Conservation (phyloP, 169 alveolate species). For the Eimeria sp. region DNA sequence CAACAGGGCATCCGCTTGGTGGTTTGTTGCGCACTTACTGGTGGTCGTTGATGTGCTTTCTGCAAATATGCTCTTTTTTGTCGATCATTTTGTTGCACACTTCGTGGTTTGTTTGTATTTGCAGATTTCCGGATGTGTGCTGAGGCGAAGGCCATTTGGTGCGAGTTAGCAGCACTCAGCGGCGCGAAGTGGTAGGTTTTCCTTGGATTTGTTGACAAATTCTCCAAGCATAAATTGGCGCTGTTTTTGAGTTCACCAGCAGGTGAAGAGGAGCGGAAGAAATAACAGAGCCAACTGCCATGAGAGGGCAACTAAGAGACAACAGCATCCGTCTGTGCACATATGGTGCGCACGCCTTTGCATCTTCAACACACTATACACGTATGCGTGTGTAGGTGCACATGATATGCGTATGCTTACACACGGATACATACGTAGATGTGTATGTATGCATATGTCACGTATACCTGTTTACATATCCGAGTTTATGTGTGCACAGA, state of each 20-base stretch:
- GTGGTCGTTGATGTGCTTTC: too few relatives aligned
- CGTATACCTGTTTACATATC: neutral
- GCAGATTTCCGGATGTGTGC: constrained; percentile 19
- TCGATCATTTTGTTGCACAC: neutral
- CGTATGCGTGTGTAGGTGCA: neutral
- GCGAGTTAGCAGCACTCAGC: neutral
- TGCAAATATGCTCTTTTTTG: neutral
- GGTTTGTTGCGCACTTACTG: neutral
- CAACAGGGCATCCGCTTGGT: neutral
- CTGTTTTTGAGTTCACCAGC: neutral
- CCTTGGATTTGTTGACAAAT: neutral
- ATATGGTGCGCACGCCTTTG: neutral
- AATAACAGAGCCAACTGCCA: neutral
- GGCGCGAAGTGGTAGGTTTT: neutral
- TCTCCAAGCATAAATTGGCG: neutral
- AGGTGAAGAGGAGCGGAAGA: neutral
- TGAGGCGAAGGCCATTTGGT: neutral
- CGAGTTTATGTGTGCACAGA: neutral
- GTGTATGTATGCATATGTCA: too few relatives aligned
- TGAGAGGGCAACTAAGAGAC: neutral
- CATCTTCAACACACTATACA: neutral
- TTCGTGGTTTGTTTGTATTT: neutral
- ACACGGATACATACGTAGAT: too few relatives aligned
- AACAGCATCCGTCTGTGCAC: neutral
- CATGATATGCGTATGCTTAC: neutral